Percentiles rank a stretch among this genome's conserved stretches.
Evolutionary conservation across 495 filamentous ascomycete species (phyloP).

Genomic region (Aspergillus hancockii): DNA sequence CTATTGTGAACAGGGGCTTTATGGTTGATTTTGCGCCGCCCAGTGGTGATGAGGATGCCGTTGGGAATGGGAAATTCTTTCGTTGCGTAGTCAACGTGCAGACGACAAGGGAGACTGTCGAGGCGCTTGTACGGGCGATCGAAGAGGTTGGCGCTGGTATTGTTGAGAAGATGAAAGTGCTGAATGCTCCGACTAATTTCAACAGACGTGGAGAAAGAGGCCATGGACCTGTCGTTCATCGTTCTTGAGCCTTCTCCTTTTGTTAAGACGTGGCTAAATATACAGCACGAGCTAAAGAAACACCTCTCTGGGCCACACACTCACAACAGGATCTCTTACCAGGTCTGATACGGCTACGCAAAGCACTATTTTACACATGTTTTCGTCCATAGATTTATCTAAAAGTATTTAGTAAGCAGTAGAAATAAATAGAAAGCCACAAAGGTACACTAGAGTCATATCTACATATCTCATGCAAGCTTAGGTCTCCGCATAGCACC

Average conservation of each 20-base stretch:
- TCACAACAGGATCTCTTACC: not conserved
- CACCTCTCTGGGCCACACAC: not conserved
- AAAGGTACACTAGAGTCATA: not conserved
- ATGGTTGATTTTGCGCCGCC: constrained; percentile 93
- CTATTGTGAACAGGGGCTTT: constrained; percentile 72
- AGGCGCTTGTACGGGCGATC: constrained; percentile 73
- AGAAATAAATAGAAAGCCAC: not conserved
- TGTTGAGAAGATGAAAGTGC: constrained; percentile 32
- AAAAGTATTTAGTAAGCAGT: not conserved
- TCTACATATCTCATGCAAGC: not conserved
- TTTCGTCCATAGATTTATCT: not conserved
- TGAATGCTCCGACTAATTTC: constrained; percentile 12
- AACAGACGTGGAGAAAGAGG: constrained; percentile 35
- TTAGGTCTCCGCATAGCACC: not conserved
- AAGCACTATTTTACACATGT: not conserved
- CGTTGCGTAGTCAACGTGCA: constrained; percentile 82
- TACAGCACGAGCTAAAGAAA: not conserved
- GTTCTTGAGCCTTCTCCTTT: constrained; percentile 12
- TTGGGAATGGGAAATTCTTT: constrained; percentile 76
- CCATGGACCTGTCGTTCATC: constrained; percentile 40
- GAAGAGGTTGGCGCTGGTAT: constrained; percentile 61
- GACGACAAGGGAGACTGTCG: constrained; percentile 72
- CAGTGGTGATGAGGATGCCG: constrained; percentile 47
- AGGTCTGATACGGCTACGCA: not conserved
- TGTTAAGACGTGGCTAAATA: not conserved